Base-by-base conservation (phyloP, 345 rosid genomes). In the Eucalyptus sideroxylon region DNA sequence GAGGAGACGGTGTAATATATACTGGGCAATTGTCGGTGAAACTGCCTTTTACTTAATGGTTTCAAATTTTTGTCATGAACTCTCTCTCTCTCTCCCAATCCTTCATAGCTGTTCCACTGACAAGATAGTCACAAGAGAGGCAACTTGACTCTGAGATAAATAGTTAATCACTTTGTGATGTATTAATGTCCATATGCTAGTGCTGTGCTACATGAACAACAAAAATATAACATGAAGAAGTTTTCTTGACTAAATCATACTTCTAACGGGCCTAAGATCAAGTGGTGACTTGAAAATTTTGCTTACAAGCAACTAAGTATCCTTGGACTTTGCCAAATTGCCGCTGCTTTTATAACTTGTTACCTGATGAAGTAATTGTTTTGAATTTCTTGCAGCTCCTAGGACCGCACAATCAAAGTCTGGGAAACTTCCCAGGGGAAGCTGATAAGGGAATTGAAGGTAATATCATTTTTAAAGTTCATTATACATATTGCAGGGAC, bases 371-470 rank as follows among this genome's bases (percentile, higher is more conserved):
- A 69, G 81, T 34, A 69, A 69, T 34, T 34, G 21, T 37, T 19
- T 34, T 69, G 3, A 69, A 69, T 69, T 69, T 37, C 44, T 90
- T 91, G 90, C 94, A 97, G 99, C 88, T 97, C 99, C 77, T 96
- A 97, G 93, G 99, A 96, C 88, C 94, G 98, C 90, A 95, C 98
- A 44, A 94, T 98, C 88, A 98, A 98, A 95, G 94, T 98, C 90
- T 98, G 99, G 99, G 99, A 98, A 94, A 96, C 99, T 47, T 90
- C 98, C 16, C 97, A 96, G 88, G 99, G 99, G 92, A 97, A 96
- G 94, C 91, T 97, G 77, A 96, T 98, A 91, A 98, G 99, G 90
- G 99, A 97, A 90, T 92, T 98, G 95, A 96, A 96, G 98, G 99
- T 97, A 91, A 65, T 2, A 19, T 34, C 81, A 5, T 69, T 69